Base-by-base conservation (phyloP, 345 rosid species). In the Eucalyptus pumila region DNA sequence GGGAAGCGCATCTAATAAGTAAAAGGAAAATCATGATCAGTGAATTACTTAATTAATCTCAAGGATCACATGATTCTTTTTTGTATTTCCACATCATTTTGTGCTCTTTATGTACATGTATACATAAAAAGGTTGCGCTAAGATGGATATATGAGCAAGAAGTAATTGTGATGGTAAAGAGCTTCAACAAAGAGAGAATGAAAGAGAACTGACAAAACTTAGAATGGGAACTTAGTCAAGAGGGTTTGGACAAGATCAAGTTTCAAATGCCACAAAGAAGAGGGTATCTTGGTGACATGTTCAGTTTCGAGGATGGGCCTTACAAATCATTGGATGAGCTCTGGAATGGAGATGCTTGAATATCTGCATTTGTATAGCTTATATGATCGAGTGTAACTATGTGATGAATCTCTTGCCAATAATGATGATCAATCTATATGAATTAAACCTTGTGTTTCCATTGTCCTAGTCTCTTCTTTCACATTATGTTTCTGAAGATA, bases 61-160 rank as follows among this genome's bases (percentile, higher is more conserved):
- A 12, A 16, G 24, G 37, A 60, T 60, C 72, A 56, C 56, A 19
- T 52, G 4, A 19, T 52, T 52, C 24, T 52, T 52, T 52, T 3
- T 7, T 52, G 24, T 23, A 56, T 60, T 7, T 60, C 67, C 14
- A 12, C 27, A 60, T 60, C n/a, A 27, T 60, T 27, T 0, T 11
- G 15, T 27, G 76, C 17, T 65, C 76, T 37, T 30, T 14, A 7
- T 15, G 17, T 65, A 62, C 69, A 27, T 62, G 9, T 13, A 24
- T 47, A 52, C 21, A 45, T 37, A 45, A 21, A n/a, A 34, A 89
- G 90, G 87, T 89, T 34, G 89, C 89, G 7, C 48, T 87, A 80
- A 87, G 88, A 42, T 89, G 90, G 90, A 65, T 89, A 19, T 24
- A 87, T 42, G 89, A 89, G 87, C 89, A 87, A 87, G 90, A 62